Evolutionary conservation across 805 yeast species (phyloP).

Genomic region (Suhomyces sp.): DNA sequence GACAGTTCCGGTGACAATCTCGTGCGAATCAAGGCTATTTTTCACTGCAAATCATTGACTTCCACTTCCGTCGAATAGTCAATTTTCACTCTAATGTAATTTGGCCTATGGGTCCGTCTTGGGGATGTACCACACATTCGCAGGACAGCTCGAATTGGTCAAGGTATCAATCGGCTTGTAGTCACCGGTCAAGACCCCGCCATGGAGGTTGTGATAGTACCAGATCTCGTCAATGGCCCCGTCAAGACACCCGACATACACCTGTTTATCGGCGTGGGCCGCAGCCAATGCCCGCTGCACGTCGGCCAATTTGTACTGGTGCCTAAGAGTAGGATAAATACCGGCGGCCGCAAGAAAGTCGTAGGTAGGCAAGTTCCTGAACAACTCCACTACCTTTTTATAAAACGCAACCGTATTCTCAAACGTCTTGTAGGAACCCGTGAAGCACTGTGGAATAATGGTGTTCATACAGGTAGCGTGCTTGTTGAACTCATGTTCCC

Average conservation of each 20-base stretch:
- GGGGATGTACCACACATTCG: constrained; percentile 31
- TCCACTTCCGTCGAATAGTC: no score
- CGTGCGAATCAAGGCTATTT: no score
- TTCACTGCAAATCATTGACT: no score
- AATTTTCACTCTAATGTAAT: no score
- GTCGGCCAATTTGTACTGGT: constrained; percentile 32
- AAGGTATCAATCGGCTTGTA: constrained; percentile 53
- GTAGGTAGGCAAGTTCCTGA: constrained; percentile 32
- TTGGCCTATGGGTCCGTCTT: constrained; percentile 8
- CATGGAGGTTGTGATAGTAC: constrained; percentile 77
- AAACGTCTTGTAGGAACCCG: constrained; percentile 28
- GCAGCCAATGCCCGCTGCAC: constrained; percentile 31
- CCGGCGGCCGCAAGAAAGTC: constrained; percentile 34
- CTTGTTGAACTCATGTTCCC: constrained; percentile 45
- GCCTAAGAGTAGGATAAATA: constrained; percentile 32
- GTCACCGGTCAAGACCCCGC: constrained; percentile 65
- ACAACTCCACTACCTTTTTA: constrained; percentile 25
- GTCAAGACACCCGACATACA: constrained; percentile 35
- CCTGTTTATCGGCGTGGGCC: constrained; percentile 30
- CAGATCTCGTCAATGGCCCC: constrained; percentile 59
- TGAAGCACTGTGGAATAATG: constrained; percentile 34
- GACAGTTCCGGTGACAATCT: background rate
- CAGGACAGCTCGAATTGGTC: constrained; percentile 62
- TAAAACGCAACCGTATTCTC: constrained; percentile 30
- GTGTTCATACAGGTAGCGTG: constrained; percentile 45